Conservation (phyloP, 1,284 basidiomycete species). For the Takashimella tepidaria region DNA sequence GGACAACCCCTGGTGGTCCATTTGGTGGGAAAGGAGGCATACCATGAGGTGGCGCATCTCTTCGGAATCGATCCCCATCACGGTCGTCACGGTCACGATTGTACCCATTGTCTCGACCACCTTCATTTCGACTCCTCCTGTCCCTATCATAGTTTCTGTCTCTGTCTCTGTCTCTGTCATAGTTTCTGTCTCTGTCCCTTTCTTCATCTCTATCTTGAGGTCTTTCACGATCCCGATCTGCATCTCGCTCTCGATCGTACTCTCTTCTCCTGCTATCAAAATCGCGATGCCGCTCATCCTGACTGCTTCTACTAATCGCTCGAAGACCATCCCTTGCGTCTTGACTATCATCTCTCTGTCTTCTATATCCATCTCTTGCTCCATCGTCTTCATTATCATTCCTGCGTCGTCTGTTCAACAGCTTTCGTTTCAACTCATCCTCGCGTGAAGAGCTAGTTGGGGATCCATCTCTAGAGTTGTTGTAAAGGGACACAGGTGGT, state of each 20-base stretch:
- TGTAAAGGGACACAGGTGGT: not conserved
- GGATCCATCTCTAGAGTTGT: not conserved
- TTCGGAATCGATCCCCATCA: not conserved
- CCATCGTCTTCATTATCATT: not conserved
- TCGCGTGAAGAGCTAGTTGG: not conserved
- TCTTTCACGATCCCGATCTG: not conserved
- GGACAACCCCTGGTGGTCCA: not conserved
- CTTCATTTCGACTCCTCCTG: too few species aligned
- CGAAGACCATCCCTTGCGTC: not conserved
- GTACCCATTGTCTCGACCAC: too few species aligned
- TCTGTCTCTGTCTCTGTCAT: not conserved
- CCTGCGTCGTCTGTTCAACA: not conserved
- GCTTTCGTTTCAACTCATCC: not conserved
- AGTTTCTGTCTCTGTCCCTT: not conserved
- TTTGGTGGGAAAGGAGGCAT: slow-evolving; percentile 7
- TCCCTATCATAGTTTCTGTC: not conserved
- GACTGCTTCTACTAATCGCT: not conserved
- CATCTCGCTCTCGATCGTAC: not conserved
- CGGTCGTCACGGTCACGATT: not conserved
- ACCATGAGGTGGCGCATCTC: slow-evolving; percentile 2
- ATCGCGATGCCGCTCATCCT: not conserved
- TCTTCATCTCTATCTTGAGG: not conserved
- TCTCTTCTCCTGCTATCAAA: not conserved
- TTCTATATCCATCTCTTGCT: not conserved
- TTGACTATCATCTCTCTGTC: not conserved